Evolutionary conservation across 2,329 filamentous ascomycete genomes (phyloP), one percentile per base, ranked within the genome.

Genomic region (Penicillium sp.): DNA sequence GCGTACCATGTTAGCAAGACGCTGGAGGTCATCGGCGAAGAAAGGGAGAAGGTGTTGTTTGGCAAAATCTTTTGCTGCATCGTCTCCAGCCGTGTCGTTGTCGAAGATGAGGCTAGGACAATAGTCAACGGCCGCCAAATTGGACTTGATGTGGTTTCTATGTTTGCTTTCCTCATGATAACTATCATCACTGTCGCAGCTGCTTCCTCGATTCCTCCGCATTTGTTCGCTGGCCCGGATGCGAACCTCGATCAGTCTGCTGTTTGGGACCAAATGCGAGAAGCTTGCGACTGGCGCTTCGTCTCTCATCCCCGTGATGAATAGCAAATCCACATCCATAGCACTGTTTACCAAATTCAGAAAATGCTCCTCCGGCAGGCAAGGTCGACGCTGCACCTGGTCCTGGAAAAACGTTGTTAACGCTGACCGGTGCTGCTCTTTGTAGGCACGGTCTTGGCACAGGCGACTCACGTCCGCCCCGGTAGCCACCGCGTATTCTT

Each of bases 231-330:
- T 75, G 22, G 77, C 76, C 58, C 74, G 25, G 50, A 88, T 71
- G 17, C 67, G 73, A 57, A 87, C 70, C 33, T 87, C 84, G 44
- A 87, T 31, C 17, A 87, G 54, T 58, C 73, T 81, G 56, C 73
- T 80, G 2, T 76, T 67, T 45, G 83, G 77, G 11, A 85, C 79
- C 26, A 86, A 64, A 72, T 82, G 79, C 17, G 80, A 81, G 0
- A 84, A 79, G 14, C 59, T 38, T 57, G 81, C 72, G 11, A 86
- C 75, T 0, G 84, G 85, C 5, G 83, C 79, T 44, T 82, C 72
- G 46, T 88, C 85, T 74, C 83, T 80, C 80, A 87, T 82, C 0
- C 84, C 84, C 0, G 84, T 87, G 60, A 88, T 81, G 0, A 88
- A 54, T 40, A 88, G 69, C 45, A 86, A 82, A 53, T 86, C 80